Percentiles rank a stretch among this genome's conserved stretches.
phyloP scores from a whole-genome alignment of 768 basidiomycete species.

The Dictyophora rubrovolvata region DNA sequence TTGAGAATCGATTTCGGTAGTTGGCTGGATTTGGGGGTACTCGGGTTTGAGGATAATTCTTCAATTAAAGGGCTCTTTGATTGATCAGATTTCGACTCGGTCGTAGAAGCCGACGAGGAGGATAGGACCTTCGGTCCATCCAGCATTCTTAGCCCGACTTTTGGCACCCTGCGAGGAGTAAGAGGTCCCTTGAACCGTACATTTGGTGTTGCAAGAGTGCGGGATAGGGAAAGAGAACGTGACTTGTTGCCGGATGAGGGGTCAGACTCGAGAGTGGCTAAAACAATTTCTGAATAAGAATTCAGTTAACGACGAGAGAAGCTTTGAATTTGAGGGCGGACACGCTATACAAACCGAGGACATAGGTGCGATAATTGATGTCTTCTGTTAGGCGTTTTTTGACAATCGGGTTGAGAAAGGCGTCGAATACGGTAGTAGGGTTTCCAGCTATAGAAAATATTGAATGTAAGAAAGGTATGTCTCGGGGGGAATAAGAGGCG shows the following conservation, averaged over 20 bases:
- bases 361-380: conserved; percentile 54
- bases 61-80: conserved; percentile 37
- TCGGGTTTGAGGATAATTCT: conserved; percentile 21
- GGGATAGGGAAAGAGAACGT: conserved; percentile 41
- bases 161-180: conserved; percentile 27
- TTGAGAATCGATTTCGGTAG: conserved; percentile 1
- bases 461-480: background rate
- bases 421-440: conserved; percentile 61
- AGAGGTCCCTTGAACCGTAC: conserved; percentile 69
- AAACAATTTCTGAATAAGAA: conserved; percentile 31
- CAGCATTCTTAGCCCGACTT: background rate
- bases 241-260: conserved; percentile 52
- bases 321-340: background rate
- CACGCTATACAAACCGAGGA: conserved; percentile 42
- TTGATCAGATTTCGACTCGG: background rate
- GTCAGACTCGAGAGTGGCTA: conserved; percentile 21
- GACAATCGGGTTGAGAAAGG: conserved; percentile 49
- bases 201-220: conserved; percentile 64
- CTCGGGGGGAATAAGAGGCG: background rate
- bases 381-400: conserved; percentile 52
- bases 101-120: background rate
- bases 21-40: background rate
- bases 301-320: background rate
- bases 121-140: background rate
- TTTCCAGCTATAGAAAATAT: conserved; percentile 45